Percentiles rank a stretch among this genome's conserved stretches.
These are phyloP conservation scores for Rubia peregrina DNA, from an alignment of 305 asterid genomes.

Conservation along the genomic window DNA sequence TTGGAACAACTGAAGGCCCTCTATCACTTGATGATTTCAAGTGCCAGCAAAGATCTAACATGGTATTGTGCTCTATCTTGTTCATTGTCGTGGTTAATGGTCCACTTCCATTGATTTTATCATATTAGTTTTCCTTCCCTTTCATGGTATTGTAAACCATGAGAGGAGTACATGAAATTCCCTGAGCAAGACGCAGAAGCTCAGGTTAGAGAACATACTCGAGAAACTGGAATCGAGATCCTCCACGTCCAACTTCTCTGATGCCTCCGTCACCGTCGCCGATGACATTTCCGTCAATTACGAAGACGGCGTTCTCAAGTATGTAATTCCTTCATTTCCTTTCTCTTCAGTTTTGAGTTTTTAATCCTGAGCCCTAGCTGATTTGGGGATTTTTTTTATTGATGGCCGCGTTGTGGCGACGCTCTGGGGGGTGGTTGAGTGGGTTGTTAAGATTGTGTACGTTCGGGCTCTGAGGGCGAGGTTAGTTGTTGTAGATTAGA, in stretches of 20 bases:
- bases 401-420: constrained; percentile 68
- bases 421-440: constrained; percentile 89
- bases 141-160: constrained; percentile 14
- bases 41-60: constrained; percentile 84
- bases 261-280: constrained; percentile 74
- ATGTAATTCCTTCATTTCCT: neutral
- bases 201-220: constrained; percentile 57
- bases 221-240: constrained; percentile 61
- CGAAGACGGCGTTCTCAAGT: constrained; percentile 90
- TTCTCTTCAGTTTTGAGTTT: neutral
- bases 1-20: constrained; percentile 88
- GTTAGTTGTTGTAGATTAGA: constrained; percentile 22
- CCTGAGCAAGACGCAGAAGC: constrained; percentile 61
- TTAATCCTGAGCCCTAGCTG: neutral
- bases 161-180: constrained; percentile 56
- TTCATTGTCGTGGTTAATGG: no score
- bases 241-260: constrained; percentile 54
- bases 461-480: constrained; percentile 79
- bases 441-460: constrained; percentile 78
- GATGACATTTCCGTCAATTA: constrained; percentile 72
- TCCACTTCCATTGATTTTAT: no score
- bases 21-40: constrained; percentile 91
- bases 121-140: no score
- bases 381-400: constrained; percentile 21
- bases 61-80: no score